Evolutionary conservation across 805 yeast species (phyloP).

Genomic region (Lachancea lanzarotensis): DNA sequence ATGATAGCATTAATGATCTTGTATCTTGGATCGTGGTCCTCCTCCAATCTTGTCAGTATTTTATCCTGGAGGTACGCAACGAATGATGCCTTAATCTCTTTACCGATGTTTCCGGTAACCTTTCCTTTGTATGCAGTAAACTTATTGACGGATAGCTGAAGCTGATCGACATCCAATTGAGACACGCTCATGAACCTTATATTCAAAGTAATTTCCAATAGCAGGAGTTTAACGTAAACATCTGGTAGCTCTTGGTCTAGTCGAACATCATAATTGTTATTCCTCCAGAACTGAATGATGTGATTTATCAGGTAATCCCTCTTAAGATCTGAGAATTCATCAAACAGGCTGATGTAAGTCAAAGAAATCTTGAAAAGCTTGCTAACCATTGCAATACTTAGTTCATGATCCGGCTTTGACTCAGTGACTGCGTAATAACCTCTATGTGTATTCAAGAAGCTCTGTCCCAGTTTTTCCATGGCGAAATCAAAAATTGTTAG

Average conservation of each 20-base stretch:
- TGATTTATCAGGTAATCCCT: conserved; percentile 62
- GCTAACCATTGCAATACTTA: conserved; percentile 22
- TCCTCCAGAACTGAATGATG: conserved; percentile 48
- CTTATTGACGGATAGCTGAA: conserved; percentile 67
- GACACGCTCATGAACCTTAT: conserved; percentile 45
- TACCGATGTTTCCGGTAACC: conserved; percentile 30
- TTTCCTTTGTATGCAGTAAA: conserved; percentile 55
- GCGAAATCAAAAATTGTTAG: conserved; percentile 64
- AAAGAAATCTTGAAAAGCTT: conserved; percentile 37
- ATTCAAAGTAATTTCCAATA: conserved; percentile 59
- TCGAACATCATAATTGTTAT: conserved; percentile 33
- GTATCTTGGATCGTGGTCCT: conserved; percentile 26
- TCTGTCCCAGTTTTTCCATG: conserved; percentile 40
- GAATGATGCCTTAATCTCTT: conserved; percentile 33
- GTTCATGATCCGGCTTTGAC: conserved; percentile 32
- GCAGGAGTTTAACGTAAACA: conserved; percentile 35
- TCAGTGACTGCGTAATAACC: conserved; percentile 29
- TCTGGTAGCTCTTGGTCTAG: conserved; percentile 25
- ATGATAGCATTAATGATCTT: conserved; percentile 29
- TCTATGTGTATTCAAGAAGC: conserved; percentile 27
- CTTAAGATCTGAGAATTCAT: conserved; percentile 61
- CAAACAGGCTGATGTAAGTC: conserved; percentile 53
- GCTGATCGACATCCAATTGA: conserved; percentile 42
- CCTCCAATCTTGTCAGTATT: conserved; percentile 27
- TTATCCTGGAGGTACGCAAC: conserved; percentile 30